Base-by-base conservation (phyloP, 139 green algal genomes). In the Micromonas pusilla region DNA sequence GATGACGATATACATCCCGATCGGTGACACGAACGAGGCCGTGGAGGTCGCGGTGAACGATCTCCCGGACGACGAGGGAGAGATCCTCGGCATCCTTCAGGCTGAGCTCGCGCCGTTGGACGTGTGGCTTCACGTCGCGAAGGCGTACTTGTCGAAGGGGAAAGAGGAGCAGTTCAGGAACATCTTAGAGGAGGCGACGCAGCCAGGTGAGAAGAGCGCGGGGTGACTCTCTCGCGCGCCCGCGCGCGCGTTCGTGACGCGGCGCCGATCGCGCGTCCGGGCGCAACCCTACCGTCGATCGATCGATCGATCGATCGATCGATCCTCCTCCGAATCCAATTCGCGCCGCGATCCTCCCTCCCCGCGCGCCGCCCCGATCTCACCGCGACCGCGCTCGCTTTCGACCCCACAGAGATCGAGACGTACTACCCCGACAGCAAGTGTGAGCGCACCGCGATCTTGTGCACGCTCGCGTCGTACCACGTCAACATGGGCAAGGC, bases 351-450 rank as follows among this genome's bases (percentile, higher is more conserved):
- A 23, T 5, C 6, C 20, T 5, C 45, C 6, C 19, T 72, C 31
- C 34, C 26, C 16, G 6, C 77, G 6, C 39, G 6, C 16, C 37
- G 26, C 30, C 32, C 67, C 23, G 30, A 70, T 76, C 70, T 60
- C 68, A 67, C 52, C 52, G 19, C 23, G 20, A 33, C 1, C 6
- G 20, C 39, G n/a, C 23, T 52, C 52, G 19, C 52, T 66, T 70
- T n/a, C 39, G n/a, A 2, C 78, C 25, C 37, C 13, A 60, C 19
- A 77, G 71, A 77, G 5, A 77, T 77, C 5, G 71, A 77, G 39
- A 20, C 68, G 38, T 65, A 66, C 20, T 77, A 77, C 38, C 26
- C 37, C n/a, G 26, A 77, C 52, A n/a, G n/a, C 2, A 1, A 26
- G 2, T 77, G 67, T 30, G 71, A 57, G 2, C 71, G 71, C n/a